Evolutionary conservation across 805 yeast species (phyloP).

Genomic region (Metschnikowia lachancei): DNA sequence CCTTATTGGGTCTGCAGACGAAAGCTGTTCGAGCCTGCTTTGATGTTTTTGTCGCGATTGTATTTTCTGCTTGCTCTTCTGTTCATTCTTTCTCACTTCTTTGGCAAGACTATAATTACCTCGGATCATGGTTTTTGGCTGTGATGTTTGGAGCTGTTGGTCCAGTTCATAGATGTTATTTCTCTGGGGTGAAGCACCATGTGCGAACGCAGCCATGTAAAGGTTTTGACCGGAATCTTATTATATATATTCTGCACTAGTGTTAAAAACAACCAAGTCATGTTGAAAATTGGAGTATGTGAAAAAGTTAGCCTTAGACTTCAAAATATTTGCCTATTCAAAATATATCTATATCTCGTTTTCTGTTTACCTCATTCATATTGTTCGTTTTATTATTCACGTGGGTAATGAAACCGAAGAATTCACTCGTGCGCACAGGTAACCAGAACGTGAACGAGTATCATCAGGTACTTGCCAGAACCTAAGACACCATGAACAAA

Average conservation of each 20-base stretch:
- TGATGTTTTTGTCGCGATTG: slow-evolving; percentile 38
- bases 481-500: slow-evolving; percentile 5
- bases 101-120: slow-evolving; percentile 36
- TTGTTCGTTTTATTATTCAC: no score
- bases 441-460: no score
- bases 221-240: neutral
- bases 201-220: neutral
- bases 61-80: slow-evolving; percentile 33
- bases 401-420: no score
- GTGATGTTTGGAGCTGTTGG: neutral
- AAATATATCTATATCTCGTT: no score
- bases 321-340: no score
- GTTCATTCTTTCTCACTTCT: slow-evolving; percentile 37
- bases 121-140: slow-evolving; percentile 20
- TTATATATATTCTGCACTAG: no score
- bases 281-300: no score
- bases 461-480: neutral
- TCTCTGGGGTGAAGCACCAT: neutral
- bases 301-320: no score
- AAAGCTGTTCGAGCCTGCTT: slow-evolving; percentile 25
- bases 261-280: no score
- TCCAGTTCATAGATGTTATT: neutral
- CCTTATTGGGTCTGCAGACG: slow-evolving; percentile 35
- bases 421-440: neutral
- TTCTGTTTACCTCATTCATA: no score